These are phyloP conservation scores for Fusarium chlamydosporum DNA, from an alignment of 2,329 filamentous ascomycete genomes.

Conservation along the genomic window DNA sequence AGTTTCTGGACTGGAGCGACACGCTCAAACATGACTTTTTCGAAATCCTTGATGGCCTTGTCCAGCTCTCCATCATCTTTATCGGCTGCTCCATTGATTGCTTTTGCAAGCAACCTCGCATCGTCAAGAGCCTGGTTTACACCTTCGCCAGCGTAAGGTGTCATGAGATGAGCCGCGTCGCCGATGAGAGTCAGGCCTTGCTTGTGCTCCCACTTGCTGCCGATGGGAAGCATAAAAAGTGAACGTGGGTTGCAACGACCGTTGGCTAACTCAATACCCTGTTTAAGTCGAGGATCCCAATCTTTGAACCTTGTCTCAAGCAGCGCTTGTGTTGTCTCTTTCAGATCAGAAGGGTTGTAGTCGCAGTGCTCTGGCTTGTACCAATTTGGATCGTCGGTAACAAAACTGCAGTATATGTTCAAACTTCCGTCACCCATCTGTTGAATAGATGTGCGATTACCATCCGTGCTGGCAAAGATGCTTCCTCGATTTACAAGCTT, in stretches of 20 bases:
- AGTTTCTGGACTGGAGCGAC: conserved; percentile 57
- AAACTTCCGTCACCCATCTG: conserved; percentile 65
- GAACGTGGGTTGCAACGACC: conserved; percentile 59
- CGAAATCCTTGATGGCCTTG: conserved; percentile 54
- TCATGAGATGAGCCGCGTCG: conserved; percentile 73
- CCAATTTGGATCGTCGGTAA: conserved; percentile 59
- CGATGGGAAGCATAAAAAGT: conserved; percentile 68
- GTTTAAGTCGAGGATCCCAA: conserved; percentile 60
- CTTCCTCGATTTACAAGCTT: conserved; percentile 63
- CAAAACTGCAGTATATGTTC: conserved; percentile 56
- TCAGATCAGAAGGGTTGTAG: conserved; percentile 59
- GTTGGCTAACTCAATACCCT: conserved; percentile 59
- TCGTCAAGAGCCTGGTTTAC: conserved; percentile 72
- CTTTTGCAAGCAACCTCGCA: conserved; percentile 63
- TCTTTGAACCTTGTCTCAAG: conserved; percentile 54
- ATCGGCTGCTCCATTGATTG: conserved; percentile 55
- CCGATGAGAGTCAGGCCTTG: conserved; percentile 69
- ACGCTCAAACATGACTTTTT: conserved; percentile 58
- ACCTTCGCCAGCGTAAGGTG: conserved; percentile 70
- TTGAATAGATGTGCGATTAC: conserved; percentile 57
- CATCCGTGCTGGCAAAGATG: conserved; percentile 61
- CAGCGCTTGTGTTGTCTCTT: conserved; percentile 57
- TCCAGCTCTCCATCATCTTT: conserved; percentile 52
- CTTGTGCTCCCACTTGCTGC: conserved; percentile 62
- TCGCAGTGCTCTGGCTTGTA: conserved; percentile 57